Conservation (phyloP, 306 rosid species). For the Inga laurina region DNA sequence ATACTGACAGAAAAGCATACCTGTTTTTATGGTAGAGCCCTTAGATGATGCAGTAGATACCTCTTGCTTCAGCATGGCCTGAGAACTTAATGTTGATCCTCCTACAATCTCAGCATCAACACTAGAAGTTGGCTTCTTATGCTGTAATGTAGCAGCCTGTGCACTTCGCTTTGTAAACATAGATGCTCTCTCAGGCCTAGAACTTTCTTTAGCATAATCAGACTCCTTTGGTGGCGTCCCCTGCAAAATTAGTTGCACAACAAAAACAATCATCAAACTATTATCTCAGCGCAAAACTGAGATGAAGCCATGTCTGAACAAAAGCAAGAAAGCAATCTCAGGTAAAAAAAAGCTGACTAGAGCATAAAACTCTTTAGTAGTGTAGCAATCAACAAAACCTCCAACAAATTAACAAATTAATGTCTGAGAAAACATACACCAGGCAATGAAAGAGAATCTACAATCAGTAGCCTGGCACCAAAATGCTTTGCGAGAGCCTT, state of each 20-base stretch:
- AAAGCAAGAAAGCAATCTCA: slow-evolving; percentile 23
- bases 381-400: not conserved
- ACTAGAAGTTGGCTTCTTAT: slow-evolving; percentile 83
- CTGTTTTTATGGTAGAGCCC: slow-evolving; percentile 65
- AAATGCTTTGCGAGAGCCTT: slow-evolving; percentile 94
- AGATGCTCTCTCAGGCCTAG: slow-evolving; percentile 64
- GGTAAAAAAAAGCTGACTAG: slow-evolving; percentile 5
- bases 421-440: slow-evolving; percentile 68
- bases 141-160: slow-evolving; percentile 49
- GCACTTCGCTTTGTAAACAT: slow-evolving; percentile 62
- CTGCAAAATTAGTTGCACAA: slow-evolving; percentile 45
- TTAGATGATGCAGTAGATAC: slow-evolving; percentile 82
- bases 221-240: slow-evolving; percentile 54
- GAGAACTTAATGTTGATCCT: slow-evolving; percentile 76
- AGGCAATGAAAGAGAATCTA: slow-evolving; percentile 81
- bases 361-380: not conserved
- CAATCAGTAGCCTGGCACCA: slow-evolving; percentile 71
- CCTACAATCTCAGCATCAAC: slow-evolving; percentile 91
- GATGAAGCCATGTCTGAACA: slow-evolving; percentile 30
- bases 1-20: slow-evolving; percentile 38
- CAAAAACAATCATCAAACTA: slow-evolving; percentile 6
- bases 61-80: slow-evolving; percentile 81
- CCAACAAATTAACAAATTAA: slow-evolving; percentile 6
- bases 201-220: slow-evolving; percentile 65
- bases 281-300: slow-evolving; percentile 1